phyloP scores from a whole-genome alignment of 1,284 basidiomycete genomes.

The Pyrrhoderma noxium region DNA sequence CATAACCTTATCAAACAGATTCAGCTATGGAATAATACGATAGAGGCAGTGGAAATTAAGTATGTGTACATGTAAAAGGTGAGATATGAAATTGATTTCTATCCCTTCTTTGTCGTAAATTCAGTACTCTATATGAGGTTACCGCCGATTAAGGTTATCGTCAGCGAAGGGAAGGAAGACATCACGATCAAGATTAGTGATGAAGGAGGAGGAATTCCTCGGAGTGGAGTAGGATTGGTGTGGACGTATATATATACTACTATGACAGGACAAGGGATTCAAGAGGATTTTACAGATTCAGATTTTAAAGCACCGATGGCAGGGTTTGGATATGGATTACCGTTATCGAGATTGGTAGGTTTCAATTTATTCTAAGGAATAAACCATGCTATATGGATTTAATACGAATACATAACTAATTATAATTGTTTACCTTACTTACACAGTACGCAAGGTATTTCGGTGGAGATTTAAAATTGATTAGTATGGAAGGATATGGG shows the following conservation, averaged over 20 bases:
- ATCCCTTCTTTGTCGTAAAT: no score
- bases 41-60: no score
- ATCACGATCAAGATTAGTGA: slow-evolving; percentile 98
- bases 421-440: slow-evolving; percentile 16
- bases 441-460: slow-evolving; percentile 89
- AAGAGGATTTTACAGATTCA: slow-evolving; percentile 81
- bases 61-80: no score
- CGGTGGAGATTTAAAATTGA: slow-evolving; percentile 92
- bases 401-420: no score
- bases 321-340: slow-evolving; percentile 92
- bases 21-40: no score
- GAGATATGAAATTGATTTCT: no score
- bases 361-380: not conserved
- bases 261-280: slow-evolving; percentile 84
- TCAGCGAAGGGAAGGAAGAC: slow-evolving; percentile 91
- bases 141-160: slow-evolving; percentile 95
- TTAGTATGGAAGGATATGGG: slow-evolving; percentile 96
- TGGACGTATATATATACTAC: slow-evolving; percentile 99
- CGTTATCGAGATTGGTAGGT: slow-evolving; percentile 80
- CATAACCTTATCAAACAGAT: no score
- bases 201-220: slow-evolving; percentile 93
- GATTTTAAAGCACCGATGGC: slow-evolving; percentile 99
- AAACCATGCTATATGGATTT: not conserved
- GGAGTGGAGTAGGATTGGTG: slow-evolving; percentile 90
- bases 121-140: no score